A percentile compares a stretch with the other conserved stretches of the same genome.
Evolutionary conservation across 2,329 filamentous ascomycete species (phyloP).

Genomic region (Acrodontium crateriforme): DNA sequence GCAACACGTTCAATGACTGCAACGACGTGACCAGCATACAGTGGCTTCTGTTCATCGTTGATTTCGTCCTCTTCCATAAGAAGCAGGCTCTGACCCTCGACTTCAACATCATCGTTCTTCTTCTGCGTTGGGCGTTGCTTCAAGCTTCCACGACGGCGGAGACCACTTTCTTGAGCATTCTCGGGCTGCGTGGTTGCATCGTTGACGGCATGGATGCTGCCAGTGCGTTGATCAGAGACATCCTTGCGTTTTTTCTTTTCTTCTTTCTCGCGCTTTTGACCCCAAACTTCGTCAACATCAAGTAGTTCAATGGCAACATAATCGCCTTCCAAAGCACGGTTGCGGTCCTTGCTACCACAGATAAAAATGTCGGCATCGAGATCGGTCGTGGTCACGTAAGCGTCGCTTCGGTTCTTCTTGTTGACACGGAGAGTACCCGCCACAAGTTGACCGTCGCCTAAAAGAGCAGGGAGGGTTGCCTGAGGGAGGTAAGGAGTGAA

Average conservation of each 20-base stretch:
- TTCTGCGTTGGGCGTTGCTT: constrained; percentile 96
- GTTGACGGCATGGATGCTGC: constrained; percentile 54
- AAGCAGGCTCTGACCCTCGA: constrained; percentile 91
- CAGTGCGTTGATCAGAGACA: constrained; percentile 79
- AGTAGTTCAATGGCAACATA: constrained; percentile 90
- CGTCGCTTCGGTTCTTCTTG: constrained; percentile 98
- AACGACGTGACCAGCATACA: constrained; percentile 94
- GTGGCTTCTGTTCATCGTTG: constrained; percentile 91
- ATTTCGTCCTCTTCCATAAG: constrained; percentile 98
- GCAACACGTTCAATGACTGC: constrained; percentile 94
- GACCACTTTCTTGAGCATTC: constrained; percentile 63
- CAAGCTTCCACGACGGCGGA: constrained; percentile 85
- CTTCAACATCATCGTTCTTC: constrained; percentile 99
- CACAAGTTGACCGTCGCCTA: constrained; percentile 85
- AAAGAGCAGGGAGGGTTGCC: constrained; percentile 77
- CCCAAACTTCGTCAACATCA: constrained; percentile 96
- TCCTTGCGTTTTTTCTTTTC: constrained; percentile 99
- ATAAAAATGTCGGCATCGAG: constrained; percentile 98
- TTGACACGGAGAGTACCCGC: constrained; percentile 95
- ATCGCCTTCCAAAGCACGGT: constrained; percentile 90
- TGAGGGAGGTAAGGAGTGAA: constrained; percentile 97
- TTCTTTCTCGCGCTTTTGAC: constrained; percentile 97
- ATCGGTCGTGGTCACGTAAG: constrained; percentile 89
- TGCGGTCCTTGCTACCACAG: constrained; percentile 96
- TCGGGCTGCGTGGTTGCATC: constrained; percentile 43